Conservation (phyloP, 1,284 basidiomycete species). For the Stygiomarasmius scandens region DNA sequence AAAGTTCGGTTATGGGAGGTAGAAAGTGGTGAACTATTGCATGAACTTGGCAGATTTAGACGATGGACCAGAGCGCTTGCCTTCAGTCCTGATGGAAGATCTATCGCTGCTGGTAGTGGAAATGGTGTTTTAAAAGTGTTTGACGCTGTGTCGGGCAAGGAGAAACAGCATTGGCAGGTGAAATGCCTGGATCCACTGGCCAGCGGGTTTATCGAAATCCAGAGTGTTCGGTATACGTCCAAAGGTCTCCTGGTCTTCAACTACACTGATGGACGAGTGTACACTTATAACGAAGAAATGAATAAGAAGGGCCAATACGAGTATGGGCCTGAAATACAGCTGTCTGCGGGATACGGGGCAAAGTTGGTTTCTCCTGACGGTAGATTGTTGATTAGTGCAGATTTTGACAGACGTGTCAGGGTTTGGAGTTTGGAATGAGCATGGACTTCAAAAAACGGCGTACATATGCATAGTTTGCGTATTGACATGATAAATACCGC, state of each 20-base stretch:
- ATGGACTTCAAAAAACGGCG: too few species aligned
- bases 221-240: not conserved
- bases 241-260: not conserved
- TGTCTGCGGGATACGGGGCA: not conserved
- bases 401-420: slow-evolving; percentile 3
- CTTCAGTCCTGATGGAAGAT: not conserved
- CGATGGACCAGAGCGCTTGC: not conserved
- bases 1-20: slow-evolving; percentile 14
- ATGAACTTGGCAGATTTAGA: not conserved
- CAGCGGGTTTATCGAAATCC: not conserved
- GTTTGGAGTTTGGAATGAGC: not conserved
- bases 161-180: not conserved
- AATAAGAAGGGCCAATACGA: not conserved
- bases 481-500: too few species aligned
- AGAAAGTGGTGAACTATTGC: slow-evolving; percentile 5
- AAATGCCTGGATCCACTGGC: too few species aligned
- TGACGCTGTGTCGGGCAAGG: not conserved
- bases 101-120: not conserved
- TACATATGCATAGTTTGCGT: too few species aligned
- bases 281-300: not conserved
- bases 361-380: not conserved
- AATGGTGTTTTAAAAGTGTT: not conserved
- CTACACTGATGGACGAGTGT: not conserved
- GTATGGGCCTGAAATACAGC: not conserved
- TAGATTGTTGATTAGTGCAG: not conserved